A percentile compares a stretch with the other conserved stretches of the same genome.
These are phyloP conservation scores for Acer negundo DNA, from an alignment of 345 rosid genomes.

Conservation along the genomic window DNA sequence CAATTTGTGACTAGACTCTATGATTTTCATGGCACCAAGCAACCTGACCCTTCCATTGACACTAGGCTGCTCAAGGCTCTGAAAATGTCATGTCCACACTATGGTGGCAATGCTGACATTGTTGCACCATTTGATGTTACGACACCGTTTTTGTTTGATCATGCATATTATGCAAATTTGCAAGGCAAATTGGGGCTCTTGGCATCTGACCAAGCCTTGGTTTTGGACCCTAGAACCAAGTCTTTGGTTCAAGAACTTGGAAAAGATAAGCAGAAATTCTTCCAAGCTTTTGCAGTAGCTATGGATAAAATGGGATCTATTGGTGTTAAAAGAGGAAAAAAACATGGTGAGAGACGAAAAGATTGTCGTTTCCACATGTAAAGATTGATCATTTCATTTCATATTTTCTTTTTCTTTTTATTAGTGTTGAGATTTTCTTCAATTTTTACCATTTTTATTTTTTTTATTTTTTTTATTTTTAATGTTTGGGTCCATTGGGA, in stretches of 20 bases:
- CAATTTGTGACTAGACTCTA: constrained; percentile 64
- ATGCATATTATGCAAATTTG: constrained; percentile 60
- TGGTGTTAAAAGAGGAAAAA: constrained; percentile 71
- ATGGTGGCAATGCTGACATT: constrained; percentile 49
- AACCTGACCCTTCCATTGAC: constrained; percentile 64
- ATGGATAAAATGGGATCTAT: constrained; percentile 87
- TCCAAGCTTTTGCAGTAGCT: constrained; percentile 62
- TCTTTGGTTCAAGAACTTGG: constrained; percentile 53
- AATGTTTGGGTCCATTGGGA: not conserved
- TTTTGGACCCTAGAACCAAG: constrained; percentile 61
- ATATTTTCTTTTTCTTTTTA: not conserved
- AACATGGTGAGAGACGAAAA: constrained; percentile 71
- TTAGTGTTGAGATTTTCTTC: not conserved
- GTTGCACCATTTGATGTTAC: constrained; percentile 71
- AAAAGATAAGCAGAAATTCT: constrained; percentile 54
- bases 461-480: too few species aligned
- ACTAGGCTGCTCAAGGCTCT: constrained; percentile 68
- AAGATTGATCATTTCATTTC: constrained; percentile 6
- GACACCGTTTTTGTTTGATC: constrained; percentile 75
- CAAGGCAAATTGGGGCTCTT: constrained; percentile 61
- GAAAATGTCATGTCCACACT: constrained; percentile 64
- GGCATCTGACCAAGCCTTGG: constrained; percentile 63
- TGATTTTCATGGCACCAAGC: constrained; percentile 50
- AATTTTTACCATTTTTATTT: not conserved
- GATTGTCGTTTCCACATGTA: constrained; percentile 54